A percentile compares a stretch with the other conserved stretches of the same genome.
Conservation (phyloP, 2,329 filamentous ascomycete species). For the Penicillium sp. region DNA sequence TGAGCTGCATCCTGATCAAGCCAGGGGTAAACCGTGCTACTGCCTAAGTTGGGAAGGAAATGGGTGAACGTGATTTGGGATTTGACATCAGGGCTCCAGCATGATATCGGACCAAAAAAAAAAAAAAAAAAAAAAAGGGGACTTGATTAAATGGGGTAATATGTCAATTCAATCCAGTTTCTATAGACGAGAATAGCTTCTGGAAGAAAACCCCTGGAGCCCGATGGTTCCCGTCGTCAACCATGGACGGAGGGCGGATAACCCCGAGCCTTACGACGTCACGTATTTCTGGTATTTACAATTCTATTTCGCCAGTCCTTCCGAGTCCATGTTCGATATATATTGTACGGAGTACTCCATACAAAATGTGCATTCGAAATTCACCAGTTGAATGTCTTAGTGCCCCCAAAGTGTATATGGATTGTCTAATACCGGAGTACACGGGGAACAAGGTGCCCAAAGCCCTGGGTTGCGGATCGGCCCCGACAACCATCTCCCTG, state of each 20-base stretch:
- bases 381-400: neutral
- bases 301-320: neutral
- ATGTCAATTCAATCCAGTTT: neutral
- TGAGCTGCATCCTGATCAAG: conserved; percentile 11
- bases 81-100: neutral
- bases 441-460: conserved; percentile 3
- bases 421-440: neutral
- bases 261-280: neutral
- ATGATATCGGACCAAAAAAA: neutral
- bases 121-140: too few species aligned
- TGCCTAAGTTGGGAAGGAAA: neutral
- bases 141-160: neutral
- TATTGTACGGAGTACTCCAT: too few species aligned
- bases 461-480: conserved; percentile 8
- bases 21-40: conserved; percentile 7
- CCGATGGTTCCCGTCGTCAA: conserved; percentile 1
- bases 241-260: conserved; percentile 2
- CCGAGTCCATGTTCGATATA: neutral
- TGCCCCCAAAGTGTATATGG: neutral
- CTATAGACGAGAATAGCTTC: neutral
- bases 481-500: conserved; percentile 4
- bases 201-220: neutral
- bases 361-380: neutral
- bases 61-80: neutral
- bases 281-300: neutral